These are phyloP conservation scores for Plasmodium relictum DNA, from an alignment of 169 alveolate species.

Conservation along the genomic window DNA sequence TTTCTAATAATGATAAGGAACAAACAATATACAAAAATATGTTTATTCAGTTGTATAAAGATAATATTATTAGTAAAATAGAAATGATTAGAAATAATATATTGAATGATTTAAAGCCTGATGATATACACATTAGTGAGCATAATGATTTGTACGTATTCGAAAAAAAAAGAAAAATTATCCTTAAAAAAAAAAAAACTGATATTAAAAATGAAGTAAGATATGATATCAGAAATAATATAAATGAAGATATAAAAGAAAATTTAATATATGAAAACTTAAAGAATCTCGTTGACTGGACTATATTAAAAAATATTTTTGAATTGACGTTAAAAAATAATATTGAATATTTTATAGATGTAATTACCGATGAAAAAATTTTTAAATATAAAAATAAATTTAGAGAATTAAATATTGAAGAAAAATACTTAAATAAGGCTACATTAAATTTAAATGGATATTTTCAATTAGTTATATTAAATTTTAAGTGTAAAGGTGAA, in stretches of 20 bases:
- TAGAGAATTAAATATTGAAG: conserved; percentile 19
- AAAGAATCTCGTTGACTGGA: conserved; percentile 18
- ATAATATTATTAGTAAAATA: conserved; percentile 27
- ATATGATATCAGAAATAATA: not conserved
- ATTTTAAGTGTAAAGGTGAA: conserved; percentile 33
- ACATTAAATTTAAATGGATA: conserved; percentile 56
- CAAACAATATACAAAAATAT: conserved; percentile 23
- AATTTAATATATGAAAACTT: conserved; percentile 16
- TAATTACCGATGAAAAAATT: conserved; percentile 33
- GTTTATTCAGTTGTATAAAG: conserved; percentile 19
- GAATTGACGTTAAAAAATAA: conserved; percentile 13
- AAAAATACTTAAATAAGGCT: conserved; percentile 20
- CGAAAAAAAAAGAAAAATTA: conserved; percentile 9
- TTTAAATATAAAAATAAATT: conserved; percentile 24
- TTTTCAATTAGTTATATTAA: conserved; percentile 35
- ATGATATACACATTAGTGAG: conserved; percentile 18
- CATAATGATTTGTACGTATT: conserved; percentile 25
- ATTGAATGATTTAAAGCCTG: not conserved
- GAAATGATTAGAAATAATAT: conserved; percentile 18
- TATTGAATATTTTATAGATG: conserved; percentile 24
- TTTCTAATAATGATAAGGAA: conserved; percentile 8
- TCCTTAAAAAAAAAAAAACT: not conserved
- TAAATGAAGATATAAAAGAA: not conserved
- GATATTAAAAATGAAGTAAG: not conserved
- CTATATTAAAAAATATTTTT: conserved; percentile 36